Base-by-base conservation (phyloP, 768 basidiomycete species). In the Steccherinum ochraceum region DNA sequence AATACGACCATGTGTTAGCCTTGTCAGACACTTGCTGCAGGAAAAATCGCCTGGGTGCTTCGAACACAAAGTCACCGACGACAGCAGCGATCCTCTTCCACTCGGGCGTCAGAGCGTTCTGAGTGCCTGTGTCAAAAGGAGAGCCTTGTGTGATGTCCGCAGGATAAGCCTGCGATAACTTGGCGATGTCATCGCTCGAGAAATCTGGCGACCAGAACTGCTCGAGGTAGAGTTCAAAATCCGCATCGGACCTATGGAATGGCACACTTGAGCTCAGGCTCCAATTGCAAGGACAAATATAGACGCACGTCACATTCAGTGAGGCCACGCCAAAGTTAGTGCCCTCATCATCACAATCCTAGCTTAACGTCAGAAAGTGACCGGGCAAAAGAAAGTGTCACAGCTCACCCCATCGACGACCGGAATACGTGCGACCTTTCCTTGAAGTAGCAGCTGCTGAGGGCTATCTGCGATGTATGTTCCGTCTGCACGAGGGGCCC, bases 321-420 rank as follows among this genome's bases (percentile, higher is more conserved):
- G 50, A 58, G 3, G 59, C 49, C 23, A 68, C 39, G 3, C 66
- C 59, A 58, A 69, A 68, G 5, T 67, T 26, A 2, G 80, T 79
- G 4, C 80, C 82, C 58, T 84, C 82, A 47, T 83, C 82, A 46
- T 83, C 79, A 55, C 71, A 72, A 52, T 79, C 72, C 16, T 78
- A 39, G 25, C 10, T 5, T n/a, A 19, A 5, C n/a, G 12, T 25
- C 2, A 25, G 13, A 24, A 5, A 11, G 20, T 2, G 7, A 2
- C 21, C 12, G 13, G 19, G 16, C 20, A 41, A 10, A 20, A 4
- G 11, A 12, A 18, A n/a, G 41, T 12, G 16, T 12, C 4, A 35
- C 58, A n/a, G n/a, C 58, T 21, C 24, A 53, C 50, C 25, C 77
- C 78, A 1, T 67, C 75, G 40, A 81, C 63, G 55, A 74, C 74